Conservation (phyloP, 2,329 filamentous ascomycete genomes). For the Aaosphaeria arxii region DNA sequence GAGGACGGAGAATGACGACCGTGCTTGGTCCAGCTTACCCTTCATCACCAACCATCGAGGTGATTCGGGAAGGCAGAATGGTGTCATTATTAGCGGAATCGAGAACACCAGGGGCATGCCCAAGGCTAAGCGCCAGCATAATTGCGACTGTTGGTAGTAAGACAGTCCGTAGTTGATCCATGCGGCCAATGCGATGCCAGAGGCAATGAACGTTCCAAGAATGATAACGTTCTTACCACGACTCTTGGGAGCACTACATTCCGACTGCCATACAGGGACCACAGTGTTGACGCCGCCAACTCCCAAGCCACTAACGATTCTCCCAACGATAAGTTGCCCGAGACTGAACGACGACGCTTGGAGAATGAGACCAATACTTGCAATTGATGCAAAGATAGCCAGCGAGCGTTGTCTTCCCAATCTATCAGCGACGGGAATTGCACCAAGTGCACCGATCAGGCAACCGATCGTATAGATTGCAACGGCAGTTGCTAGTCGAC, state of each 20-base stretch:
- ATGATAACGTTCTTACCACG: constrained; percentile 61
- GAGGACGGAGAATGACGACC: not conserved
- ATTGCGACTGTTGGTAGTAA: constrained; percentile 20
- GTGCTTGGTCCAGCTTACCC: not conserved
- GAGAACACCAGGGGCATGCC: constrained; percentile 52
- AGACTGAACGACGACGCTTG: constrained; percentile 30
- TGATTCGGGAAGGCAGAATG: not conserved
- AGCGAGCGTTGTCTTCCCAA: constrained; percentile 45
- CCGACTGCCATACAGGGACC: not conserved
- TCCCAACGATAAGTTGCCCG: constrained; percentile 25
- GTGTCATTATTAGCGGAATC: not conserved
- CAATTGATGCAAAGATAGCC: constrained; percentile 37
- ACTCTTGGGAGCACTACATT: constrained; percentile 51
- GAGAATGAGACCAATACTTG: constrained; percentile 38
- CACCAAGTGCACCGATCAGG: constrained; percentile 39
- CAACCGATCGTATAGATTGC: constrained; percentile 39
- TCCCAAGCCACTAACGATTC: constrained; percentile 52
- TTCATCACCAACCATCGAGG: not conserved
- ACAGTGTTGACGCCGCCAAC: constrained; percentile 57
- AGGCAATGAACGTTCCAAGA: constrained; percentile 51
- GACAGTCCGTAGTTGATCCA: constrained; percentile 41
- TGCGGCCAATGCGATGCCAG: constrained; percentile 52
- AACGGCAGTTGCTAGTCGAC: no score
- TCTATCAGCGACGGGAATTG: constrained; percentile 37
- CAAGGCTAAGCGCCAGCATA: constrained; percentile 52